These are phyloP conservation scores for Aaosphaeria pasadenensis DNA, from an alignment of 2,329 filamentous ascomycete genomes.

Conservation along the genomic window DNA sequence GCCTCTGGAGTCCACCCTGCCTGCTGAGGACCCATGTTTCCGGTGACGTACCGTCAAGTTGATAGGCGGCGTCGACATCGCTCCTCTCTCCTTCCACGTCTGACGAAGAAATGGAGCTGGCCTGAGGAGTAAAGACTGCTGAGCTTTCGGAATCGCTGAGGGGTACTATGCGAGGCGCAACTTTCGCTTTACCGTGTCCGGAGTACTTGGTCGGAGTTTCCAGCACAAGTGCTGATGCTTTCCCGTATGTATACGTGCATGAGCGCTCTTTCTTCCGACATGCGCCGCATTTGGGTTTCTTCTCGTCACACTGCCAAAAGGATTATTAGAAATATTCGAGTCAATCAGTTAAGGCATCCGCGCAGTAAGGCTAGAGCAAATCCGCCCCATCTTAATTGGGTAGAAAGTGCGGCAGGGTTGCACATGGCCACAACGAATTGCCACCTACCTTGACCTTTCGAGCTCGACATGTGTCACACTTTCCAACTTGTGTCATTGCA, in stretches of 20 bases:
- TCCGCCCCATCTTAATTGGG: neutral
- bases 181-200: constrained; percentile 4
- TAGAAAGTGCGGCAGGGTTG: neutral
- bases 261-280: constrained; percentile 5
- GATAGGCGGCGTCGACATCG: neutral
- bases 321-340: neutral
- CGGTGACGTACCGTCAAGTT: neutral
- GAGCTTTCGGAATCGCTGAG: neutral
- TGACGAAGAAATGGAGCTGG: neutral
- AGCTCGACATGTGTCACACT: constrained; percentile 9
- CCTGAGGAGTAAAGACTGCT: neutral
- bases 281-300: constrained; percentile 7
- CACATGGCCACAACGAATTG: neutral
- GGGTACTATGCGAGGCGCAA: constrained; percentile 3
- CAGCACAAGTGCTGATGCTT: constrained; percentile 3
- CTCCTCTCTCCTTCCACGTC: neutral
- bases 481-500: constrained; percentile 7
- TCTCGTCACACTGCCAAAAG: constrained; percentile 6
- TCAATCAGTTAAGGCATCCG: too few species aligned
- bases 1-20: neutral
- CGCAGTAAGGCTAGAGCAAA: too few species aligned
- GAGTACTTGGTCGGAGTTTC: constrained; percentile 8
- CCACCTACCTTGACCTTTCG: constrained; percentile 10
- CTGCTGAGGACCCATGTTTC: neutral
- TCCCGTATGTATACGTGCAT: constrained; percentile 10